Percentiles rank a stretch among this genome's conserved stretches.
Evolutionary conservation across 352 stramenopile genomes (phyloP).

Genomic region (Globisporangium abappressorium): DNA sequence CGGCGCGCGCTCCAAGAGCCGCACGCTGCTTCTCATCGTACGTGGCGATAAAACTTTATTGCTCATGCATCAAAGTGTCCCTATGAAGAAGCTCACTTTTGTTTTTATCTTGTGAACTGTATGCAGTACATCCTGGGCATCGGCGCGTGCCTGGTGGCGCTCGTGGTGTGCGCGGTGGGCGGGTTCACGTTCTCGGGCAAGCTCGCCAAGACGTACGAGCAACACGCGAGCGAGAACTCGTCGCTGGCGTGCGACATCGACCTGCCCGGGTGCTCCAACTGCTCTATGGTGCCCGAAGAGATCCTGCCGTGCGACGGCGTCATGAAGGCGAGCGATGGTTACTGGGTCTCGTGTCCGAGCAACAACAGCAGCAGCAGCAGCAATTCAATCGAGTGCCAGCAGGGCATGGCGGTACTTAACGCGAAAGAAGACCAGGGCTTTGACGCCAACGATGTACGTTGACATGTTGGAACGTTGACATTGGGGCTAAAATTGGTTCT

Average conservation of each 20-base stretch:
- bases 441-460: constrained; percentile 58
- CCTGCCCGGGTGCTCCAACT: constrained; percentile 76
- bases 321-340: constrained; percentile 27
- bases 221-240: constrained; percentile 30
- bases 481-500: constrained; percentile 5
- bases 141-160: constrained; percentile 46
- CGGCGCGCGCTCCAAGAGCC: constrained; percentile 66
- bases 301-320: constrained; percentile 43
- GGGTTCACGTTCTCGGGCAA: constrained; percentile 69
- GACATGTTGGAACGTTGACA: background rate
- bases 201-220: constrained; percentile 50
- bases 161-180: constrained; percentile 57
- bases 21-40: constrained; percentile 76
- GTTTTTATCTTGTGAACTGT: background rate
- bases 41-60: no score
- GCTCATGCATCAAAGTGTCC: no score
- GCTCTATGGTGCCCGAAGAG: constrained; percentile 32
- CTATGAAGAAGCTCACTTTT: background rate
- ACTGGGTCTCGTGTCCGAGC: constrained; percentile 44
- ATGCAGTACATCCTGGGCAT: constrained; percentile 75
- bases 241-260: constrained; percentile 66
- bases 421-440: constrained; percentile 49
- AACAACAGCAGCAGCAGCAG: constrained; percentile 15
- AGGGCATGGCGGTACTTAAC: constrained; percentile 59
- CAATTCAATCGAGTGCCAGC: constrained; percentile 27